These are phyloP conservation scores for Polymyxa betae DNA, from an alignment of 208 protist species.

Conservation along the genomic window DNA sequence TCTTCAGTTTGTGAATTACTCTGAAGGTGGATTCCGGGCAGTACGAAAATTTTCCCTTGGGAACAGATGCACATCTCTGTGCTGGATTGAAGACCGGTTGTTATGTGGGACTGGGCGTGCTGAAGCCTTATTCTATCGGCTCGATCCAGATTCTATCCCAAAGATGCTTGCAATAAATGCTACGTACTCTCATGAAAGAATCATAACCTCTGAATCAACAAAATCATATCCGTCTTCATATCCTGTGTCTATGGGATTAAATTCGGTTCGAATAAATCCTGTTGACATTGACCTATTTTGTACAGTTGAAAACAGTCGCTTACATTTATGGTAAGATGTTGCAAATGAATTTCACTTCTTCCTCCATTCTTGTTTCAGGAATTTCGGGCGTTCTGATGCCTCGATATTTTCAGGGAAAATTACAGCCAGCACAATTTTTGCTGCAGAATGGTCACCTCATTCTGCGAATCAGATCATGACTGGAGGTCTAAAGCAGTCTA, in stretches of 20 bases:
- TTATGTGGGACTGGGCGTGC: background rate
- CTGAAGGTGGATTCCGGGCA: background rate
- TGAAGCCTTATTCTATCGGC: background rate
- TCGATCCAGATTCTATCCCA: background rate
- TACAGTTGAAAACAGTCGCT: background rate
- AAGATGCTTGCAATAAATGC: background rate
- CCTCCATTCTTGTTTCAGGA: background rate
- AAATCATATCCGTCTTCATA: background rate
- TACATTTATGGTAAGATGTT: conserved; percentile 32
- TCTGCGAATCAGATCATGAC: background rate
- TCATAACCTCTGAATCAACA: background rate
- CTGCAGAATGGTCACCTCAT: conserved; percentile 37
- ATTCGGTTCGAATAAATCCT: background rate
- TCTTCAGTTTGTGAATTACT: background rate
- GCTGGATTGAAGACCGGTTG: conserved; percentile 23
- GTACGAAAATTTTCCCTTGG: background rate
- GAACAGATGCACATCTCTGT: background rate
- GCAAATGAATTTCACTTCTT: background rate
- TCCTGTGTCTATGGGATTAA: background rate
- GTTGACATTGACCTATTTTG: background rate
- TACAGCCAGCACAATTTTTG: background rate
- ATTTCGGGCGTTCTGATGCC: background rate
- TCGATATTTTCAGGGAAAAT: conserved; percentile 44
- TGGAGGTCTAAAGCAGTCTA: background rate
- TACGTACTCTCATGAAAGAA: background rate